Percentiles rank a stretch among this genome's conserved stretches.
These are phyloP conservation scores for Diddensiella santjacobensis DNA, from an alignment of 805 yeast genomes.

Conservation along the genomic window DNA sequence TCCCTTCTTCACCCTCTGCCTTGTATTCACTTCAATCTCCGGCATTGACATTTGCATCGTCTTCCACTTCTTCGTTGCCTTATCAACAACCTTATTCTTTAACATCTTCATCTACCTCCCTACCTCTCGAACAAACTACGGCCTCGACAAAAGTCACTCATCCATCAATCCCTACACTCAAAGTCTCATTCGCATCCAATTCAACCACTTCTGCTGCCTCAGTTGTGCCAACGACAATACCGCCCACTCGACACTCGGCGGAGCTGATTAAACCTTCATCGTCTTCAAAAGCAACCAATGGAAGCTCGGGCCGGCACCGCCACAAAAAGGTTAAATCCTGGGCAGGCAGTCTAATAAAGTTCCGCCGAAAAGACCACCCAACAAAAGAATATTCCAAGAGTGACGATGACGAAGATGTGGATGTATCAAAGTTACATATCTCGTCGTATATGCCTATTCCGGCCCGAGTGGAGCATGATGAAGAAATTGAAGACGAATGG, in stretches of 20 bases:
- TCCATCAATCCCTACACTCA: slow-evolving; percentile 4
- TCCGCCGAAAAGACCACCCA: slow-evolving; percentile 15
- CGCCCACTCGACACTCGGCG: not conserved
- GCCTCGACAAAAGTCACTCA: slow-evolving; percentile 1
- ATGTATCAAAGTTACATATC: slow-evolving; percentile 15
- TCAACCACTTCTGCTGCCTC: slow-evolving; percentile 1
- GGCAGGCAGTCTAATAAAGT: slow-evolving; percentile 35
- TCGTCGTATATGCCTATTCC: slow-evolving; percentile 16
- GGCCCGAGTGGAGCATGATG: slow-evolving; percentile 2
- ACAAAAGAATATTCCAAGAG: slow-evolving; percentile 3
- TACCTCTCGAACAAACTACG: slow-evolving; percentile 7
- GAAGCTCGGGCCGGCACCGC: slow-evolving; percentile 10
- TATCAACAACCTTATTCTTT: slow-evolving; percentile 11
- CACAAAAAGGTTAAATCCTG: slow-evolving; percentile 39
- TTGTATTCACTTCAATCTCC: slow-evolving; percentile 16
- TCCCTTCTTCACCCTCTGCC: slow-evolving; percentile 9
- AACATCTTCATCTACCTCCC: slow-evolving; percentile 13
- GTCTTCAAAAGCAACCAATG: not conserved
- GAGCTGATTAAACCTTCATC: too few species aligned
- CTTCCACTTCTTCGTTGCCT: slow-evolving; percentile 16
- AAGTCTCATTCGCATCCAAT: slow-evolving; percentile 14
- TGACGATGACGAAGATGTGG: slow-evolving; percentile 2
- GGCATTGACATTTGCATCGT: slow-evolving; percentile 19
- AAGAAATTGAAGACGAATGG: slow-evolving; percentile 1
- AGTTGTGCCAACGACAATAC: slow-evolving; percentile 2